Conservation (phyloP, 2,329 filamentous ascomycete species). For the Penicillium sp. region DNA sequence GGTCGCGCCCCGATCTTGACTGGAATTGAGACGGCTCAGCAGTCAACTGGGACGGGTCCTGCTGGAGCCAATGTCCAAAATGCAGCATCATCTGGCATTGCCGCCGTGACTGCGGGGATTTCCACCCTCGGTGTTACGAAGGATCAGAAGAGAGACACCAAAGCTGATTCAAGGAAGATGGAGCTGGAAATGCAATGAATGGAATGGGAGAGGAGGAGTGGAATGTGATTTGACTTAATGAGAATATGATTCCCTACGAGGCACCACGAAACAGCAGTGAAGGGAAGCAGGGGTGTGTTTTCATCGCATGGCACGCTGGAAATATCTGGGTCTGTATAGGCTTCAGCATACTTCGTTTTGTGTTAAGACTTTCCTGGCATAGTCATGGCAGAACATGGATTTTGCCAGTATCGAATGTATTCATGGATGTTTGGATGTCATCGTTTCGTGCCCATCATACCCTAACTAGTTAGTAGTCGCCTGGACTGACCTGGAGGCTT, state of each 20-base stretch:
- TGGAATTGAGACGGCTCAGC: slow-evolving; percentile 61
- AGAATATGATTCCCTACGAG: neutral
- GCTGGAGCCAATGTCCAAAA: slow-evolving; percentile 31
- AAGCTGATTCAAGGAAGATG: slow-evolving; percentile 37
- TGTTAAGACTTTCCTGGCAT: neutral
- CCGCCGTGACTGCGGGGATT: slow-evolving; percentile 49
- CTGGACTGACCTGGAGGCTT: no score
- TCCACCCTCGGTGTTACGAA: slow-evolving; percentile 47
- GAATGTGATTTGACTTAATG: neutral
- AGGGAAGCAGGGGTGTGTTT: neutral
- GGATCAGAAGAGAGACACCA: slow-evolving; percentile 30
- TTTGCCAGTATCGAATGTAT: neutral
- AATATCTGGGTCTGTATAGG: neutral
- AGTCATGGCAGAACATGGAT: neutral
- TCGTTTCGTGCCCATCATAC: neutral
- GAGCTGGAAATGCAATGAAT: slow-evolving; percentile 55
- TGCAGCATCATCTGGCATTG: slow-evolving; percentile 38
- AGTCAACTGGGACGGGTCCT: slow-evolving; percentile 51
- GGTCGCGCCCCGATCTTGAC: slow-evolving; percentile 57
- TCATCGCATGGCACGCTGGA: neutral
- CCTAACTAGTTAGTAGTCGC: no score
- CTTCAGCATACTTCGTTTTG: neutral
- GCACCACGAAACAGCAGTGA: neutral
- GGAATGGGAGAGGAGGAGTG: neutral
- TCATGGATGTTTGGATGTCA: slow-evolving; percentile 1